Base-by-base conservation (phyloP, 805 yeast species). In the Dipodascopsis uninucleata region DNA sequence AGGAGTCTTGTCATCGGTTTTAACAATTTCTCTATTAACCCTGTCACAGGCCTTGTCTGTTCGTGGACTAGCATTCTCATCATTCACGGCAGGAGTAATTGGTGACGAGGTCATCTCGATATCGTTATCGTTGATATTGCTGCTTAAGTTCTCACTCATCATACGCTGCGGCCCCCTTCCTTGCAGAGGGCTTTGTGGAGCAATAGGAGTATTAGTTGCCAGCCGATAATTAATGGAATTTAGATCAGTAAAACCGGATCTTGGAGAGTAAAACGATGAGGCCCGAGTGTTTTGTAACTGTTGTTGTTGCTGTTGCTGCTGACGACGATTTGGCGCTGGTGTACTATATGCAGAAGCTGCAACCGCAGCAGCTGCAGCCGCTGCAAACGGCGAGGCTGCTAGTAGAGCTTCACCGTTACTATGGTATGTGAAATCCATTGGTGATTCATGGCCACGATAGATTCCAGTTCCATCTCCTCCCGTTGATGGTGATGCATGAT, bases 341-440 rank as follows among this genome's bases (percentile, higher is more conserved):
- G 26, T 21, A 6, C n/a, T 16, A 24, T 36, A 26, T 21, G 37
- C 20, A n/a, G 51, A 31, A 6, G 51, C 49, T n/a, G 35, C 23
- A 3, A 38, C 31, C 21, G 41, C 36, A 12, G 29, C 22, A 9
- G 21, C 23, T 24, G 35, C 23, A 5, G 41, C 41, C 5, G 17
- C 17, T 16, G 28, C 28, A 22, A 49, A 49, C 9, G 48, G 45
- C 4, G 52, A 43, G 23, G 26, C 33, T 20, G 33, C 20, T n/a
- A 35, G 44, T n/a, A 20, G 16, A 12, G 8, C 39, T 18, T 48
- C 52, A 5, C 53, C 55, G n/a, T 33, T 43, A 18, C 32, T 9
- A 14, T 23, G n/a, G 29, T 45, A 50, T 10, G 37, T 7, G 16
- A 33, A 50, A 17, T 50, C 55, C 55, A 50, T 50, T 5, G 55